Evolutionary conservation across 1,284 basidiomycete species (phyloP), one percentile per base, ranked within the genome.

Genomic region (Ganoderma lingzhi): DNA sequence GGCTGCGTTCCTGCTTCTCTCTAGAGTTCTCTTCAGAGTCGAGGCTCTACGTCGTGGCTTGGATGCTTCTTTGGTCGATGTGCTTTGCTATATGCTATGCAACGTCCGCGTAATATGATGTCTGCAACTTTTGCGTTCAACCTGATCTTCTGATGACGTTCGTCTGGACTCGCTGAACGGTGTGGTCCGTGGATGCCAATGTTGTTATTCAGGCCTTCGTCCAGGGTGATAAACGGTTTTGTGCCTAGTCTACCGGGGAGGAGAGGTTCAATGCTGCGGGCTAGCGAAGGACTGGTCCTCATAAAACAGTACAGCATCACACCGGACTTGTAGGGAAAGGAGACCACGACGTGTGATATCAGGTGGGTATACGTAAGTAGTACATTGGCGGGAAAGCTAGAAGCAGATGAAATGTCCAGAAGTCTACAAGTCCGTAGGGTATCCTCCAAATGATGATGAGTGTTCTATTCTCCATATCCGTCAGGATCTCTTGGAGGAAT

Each of bases 381-480:
- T 23, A 51, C 9, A 28, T 35, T 35, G 35, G 35, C 35, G 35
- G 23, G 23, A 28, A 51, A 51, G 48, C 14, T 4, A 3, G 10
- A 51, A 28, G 23, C 23, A 51, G 8, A 23, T 23, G 23, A 23
- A 23, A 23, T 23, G 48, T 28, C 48, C 48, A 28, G 12, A 14
- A 19, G 23, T 28, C 48, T 19, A 12, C 23, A 51, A 28, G 23
- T 51, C 48, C 23, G 23, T 48, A 48, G 6, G 9, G n/a, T n/a
- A 48, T 6, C 12, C 55, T 35, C 55, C 14, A 32, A 19, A 32
- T 3, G 32, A 23, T 23, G 23, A 9, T 15, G 15, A 51, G 23
- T 23, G 58, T 23, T 59, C 58, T 59, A 19, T 23, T 59, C 58
- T 59, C 58, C 58, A 41, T 59, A 59, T 41, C 58, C 58, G 41